Evolutionary conservation across 2,329 filamentous ascomycete genomes (phyloP).

Genomic region (Penicillium sp.): DNA sequence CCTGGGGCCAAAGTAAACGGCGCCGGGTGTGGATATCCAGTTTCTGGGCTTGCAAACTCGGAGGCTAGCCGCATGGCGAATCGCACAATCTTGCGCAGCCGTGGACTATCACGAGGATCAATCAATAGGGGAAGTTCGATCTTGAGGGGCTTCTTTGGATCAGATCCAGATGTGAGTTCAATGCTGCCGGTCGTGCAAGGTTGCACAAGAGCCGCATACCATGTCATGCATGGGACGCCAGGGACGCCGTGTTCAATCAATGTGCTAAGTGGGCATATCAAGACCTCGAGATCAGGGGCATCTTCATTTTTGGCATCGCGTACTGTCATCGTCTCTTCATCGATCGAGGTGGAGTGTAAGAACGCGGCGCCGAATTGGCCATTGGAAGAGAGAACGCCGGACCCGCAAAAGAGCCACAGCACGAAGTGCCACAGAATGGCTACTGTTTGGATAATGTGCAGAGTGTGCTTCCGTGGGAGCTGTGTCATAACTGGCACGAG

Average conservation of each 20-base stretch:
- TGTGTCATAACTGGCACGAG: conserved; percentile 5
- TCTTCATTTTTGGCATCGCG: neutral
- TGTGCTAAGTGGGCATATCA: neutral
- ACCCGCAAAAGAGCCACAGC: conserved; percentile 1
- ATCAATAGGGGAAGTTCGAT: neutral
- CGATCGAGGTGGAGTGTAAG: neutral
- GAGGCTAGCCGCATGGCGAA: conserved; percentile 6
- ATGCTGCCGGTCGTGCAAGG: neutral
- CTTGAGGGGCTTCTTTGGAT: neutral
- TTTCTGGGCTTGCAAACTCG: neutral
- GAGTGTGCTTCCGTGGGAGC: conserved; percentile 1
- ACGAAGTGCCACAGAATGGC: conserved; percentile 2
- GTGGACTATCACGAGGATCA: neutral
- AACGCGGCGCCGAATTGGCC: conserved; percentile 5
- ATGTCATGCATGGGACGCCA: conserved; percentile 1
- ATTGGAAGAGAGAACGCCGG: conserved; percentile 2
- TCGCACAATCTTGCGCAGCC: neutral
- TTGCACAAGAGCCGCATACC: conserved; percentile 6
- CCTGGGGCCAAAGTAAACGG: conserved; percentile 1
- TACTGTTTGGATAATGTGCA: conserved; percentile 5
- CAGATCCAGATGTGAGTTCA: neutral
- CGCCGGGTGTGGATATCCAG: neutral
- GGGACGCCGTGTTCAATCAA: conserved; percentile 2
- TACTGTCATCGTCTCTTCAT: neutral
- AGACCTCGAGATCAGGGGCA: conserved; percentile 1